Conservation (phyloP, 805 yeast genomes). For the Priceomyces medius region DNA sequence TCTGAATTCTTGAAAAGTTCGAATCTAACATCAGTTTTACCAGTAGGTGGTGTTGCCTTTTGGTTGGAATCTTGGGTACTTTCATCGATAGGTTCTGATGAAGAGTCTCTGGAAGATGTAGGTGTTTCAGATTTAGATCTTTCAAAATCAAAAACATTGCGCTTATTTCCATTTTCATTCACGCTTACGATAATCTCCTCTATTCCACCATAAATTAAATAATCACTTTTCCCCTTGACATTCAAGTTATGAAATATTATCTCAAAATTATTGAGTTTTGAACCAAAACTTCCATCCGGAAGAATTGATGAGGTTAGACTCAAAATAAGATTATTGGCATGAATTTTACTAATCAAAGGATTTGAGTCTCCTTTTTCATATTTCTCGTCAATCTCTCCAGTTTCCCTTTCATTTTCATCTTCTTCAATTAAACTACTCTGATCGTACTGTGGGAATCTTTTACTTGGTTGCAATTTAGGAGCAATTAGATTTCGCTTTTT, state of each 20-base stretch:
- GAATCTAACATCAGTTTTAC: slow-evolving; percentile 52
- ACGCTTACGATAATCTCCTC: slow-evolving; percentile 29
- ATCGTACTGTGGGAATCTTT: slow-evolving; percentile 27
- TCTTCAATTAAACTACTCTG: slow-evolving; percentile 13
- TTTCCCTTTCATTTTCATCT: slow-evolving; percentile 12
- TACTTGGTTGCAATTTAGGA: slow-evolving; percentile 7
- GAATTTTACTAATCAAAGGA: slow-evolving; percentile 36
- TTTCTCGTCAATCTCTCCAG: neutral
- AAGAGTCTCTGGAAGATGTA: neutral
- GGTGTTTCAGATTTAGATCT: slow-evolving; percentile 7
- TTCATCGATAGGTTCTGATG: neutral
- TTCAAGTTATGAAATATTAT: slow-evolving; percentile 27
- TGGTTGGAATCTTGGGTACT: slow-evolving; percentile 6
- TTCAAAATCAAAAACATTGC: slow-evolving; percentile 27
- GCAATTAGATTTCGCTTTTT: slow-evolving; percentile 14
- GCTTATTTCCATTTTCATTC: slow-evolving; percentile 14
- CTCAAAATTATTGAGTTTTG: slow-evolving; percentile 26
- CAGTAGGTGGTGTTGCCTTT: too few species aligned
- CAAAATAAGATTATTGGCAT: slow-evolving; percentile 35
- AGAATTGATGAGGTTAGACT: slow-evolving; percentile 49
- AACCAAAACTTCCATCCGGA: slow-evolving; percentile 39
- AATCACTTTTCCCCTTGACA: slow-evolving; percentile 43
- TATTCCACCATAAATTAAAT: slow-evolving; percentile 49
- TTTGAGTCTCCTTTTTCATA: slow-evolving; percentile 14
- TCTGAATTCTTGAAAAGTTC: slow-evolving; percentile 37